Conservation (phyloP, 2,329 filamentous ascomycete genomes). For the Tolypocladium amazonense region DNA sequence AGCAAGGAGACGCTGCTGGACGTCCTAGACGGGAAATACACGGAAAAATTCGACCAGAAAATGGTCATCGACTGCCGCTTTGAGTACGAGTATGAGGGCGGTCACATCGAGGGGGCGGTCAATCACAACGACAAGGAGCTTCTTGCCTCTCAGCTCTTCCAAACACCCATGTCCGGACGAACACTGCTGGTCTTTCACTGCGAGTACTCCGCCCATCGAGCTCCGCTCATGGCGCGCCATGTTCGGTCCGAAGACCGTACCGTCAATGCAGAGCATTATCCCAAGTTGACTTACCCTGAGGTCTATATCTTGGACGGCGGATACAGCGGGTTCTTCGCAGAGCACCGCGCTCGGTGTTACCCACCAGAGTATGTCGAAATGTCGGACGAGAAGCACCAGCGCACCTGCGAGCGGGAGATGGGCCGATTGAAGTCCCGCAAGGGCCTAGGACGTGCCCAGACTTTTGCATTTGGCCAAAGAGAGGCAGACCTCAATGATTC, state of each 20-base stretch:
- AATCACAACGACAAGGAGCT: conserved; percentile 97
- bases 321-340: conserved; percentile 83
- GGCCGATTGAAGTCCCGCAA: conserved; percentile 84
- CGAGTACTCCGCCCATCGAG: conserved; percentile 95
- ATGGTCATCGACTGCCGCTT: conserved; percentile 94
- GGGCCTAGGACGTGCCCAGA: conserved; percentile 79
- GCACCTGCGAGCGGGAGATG: conserved; percentile 89
- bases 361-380: conserved; percentile 97
- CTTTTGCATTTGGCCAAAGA: conserved; percentile 85
- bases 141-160: conserved; percentile 69
- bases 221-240: conserved; percentile 91
- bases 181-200: conserved; percentile 91
- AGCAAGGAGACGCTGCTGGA: conserved; percentile 69
- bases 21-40: conserved; percentile 79
- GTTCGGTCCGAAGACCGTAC: conserved; percentile 82
- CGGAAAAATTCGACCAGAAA: conserved; percentile 64
- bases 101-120: conserved; percentile 84
- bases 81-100: conserved; percentile 96
- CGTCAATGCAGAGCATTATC: conserved; percentile 77
- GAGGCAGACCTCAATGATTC: conserved; percentile 44
- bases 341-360: conserved; percentile 71
- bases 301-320: conserved; percentile 95
- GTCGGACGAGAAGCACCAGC: conserved; percentile 83
- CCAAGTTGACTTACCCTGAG: conserved; percentile 85
- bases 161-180: conserved; percentile 51